Conservation (phyloP, 192 early-diverging fungal species). For the Diversispora eburnea region DNA sequence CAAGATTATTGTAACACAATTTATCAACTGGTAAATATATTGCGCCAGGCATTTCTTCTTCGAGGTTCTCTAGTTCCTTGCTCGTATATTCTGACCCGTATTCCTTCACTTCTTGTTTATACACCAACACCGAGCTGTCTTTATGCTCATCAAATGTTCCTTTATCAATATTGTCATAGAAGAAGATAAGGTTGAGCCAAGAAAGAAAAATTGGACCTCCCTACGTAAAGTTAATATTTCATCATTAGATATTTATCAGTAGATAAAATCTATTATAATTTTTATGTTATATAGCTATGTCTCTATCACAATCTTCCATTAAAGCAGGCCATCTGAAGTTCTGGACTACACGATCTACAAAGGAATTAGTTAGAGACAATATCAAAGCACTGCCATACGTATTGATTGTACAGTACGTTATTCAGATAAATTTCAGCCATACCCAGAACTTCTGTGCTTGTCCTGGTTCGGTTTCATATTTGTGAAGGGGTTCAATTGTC, state of each 20-base stretch:
- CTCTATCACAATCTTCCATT: background rate
- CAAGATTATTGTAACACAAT: background rate
- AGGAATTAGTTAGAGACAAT: conserved; percentile 17
- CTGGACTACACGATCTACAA: conserved; percentile 16
- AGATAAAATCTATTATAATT: too few species aligned
- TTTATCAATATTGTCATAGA: conserved; percentile 12
- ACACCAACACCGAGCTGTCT: background rate
- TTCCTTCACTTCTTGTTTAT: conserved; percentile 16
- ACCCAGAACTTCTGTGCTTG: conserved; percentile 18
- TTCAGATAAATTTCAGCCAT: background rate
- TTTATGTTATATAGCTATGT: too few species aligned
- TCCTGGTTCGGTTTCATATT: background rate
- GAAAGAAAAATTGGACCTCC: too few species aligned
- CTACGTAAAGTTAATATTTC: too few species aligned
- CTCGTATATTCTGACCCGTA: conserved; percentile 19
- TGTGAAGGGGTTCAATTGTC: conserved; percentile 5
- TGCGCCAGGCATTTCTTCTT: background rate
- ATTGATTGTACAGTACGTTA: background rate
- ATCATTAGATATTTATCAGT: too few species aligned
- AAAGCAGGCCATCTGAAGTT: conserved; percentile 10
- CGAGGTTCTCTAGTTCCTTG: conserved; percentile 8
- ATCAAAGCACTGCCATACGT: background rate
- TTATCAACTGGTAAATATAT: conserved; percentile 19
- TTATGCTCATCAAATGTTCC: conserved; percentile 17
- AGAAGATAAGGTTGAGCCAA: conserved; percentile 14